Percentiles rank a stretch among this genome's conserved stretches.
These are phyloP conservation scores for Russula foetens DNA, from an alignment of 768 basidiomycete species.

Conservation along the genomic window DNA sequence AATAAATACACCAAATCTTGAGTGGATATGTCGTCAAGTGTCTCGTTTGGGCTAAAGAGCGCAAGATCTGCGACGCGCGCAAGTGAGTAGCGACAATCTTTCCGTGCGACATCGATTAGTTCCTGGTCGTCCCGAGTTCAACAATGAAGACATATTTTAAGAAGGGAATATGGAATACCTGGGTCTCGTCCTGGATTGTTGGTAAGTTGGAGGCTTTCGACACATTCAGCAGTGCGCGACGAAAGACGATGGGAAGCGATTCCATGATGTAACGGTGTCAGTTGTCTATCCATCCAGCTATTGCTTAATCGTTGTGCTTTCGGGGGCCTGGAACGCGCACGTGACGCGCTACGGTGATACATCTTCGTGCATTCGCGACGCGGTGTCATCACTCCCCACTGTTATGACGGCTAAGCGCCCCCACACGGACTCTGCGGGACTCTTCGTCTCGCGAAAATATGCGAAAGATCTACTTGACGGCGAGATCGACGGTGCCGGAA, in stretches of 20 bases:
- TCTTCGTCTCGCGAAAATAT: not conserved
- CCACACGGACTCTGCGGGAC: not conserved
- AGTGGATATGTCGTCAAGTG: conserved; percentile 74
- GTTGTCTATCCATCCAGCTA: not conserved
- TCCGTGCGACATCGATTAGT: conserved; percentile 45
- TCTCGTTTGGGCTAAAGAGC: conserved; percentile 80
- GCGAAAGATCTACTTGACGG: not conserved
- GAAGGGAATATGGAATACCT: conserved; percentile 26
- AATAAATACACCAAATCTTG: conserved; percentile 67
- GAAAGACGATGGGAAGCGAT: conserved; percentile 34
- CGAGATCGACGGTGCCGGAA: conserved; percentile 1
- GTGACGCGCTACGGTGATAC: too few relatives aligned
- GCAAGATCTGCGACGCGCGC: conserved; percentile 51
- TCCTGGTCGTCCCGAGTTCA: conserved; percentile 34
- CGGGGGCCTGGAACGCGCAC: not conserved
- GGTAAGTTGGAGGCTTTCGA: conserved; percentile 34
- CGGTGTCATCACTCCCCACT: not conserved
- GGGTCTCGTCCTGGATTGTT: conserved; percentile 37
- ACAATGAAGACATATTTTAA: not conserved
- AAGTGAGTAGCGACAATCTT: conserved; percentile 46
- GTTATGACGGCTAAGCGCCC: conserved; percentile 2
- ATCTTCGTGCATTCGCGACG: not conserved
- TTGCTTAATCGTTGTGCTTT: not conserved
- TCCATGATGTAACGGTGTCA: conserved; percentile 16
- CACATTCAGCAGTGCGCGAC: conserved; percentile 32